Percentiles rank a stretch among this genome's conserved stretches.
phyloP scores from a whole-genome alignment of 306 rosid genomes.

The Lablab purpureus region DNA sequence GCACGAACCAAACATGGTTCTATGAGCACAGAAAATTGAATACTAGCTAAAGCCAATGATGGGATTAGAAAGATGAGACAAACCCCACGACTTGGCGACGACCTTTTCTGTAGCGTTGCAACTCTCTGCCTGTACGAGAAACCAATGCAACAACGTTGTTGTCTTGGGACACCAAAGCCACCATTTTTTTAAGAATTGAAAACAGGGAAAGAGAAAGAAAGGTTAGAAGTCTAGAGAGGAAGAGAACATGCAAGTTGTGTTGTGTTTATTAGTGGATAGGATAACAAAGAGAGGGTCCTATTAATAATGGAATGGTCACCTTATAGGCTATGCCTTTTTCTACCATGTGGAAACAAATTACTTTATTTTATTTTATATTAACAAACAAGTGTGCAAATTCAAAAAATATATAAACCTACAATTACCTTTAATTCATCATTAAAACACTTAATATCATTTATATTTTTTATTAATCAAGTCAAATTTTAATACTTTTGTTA shows the following conservation, averaged over 20 bases:
- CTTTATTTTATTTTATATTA: background rate
- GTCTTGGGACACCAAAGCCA: constrained; percentile 63
- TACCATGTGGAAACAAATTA: too few species aligned
- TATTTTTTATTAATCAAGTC: too few species aligned
- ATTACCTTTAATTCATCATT: background rate
- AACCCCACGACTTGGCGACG: constrained; percentile 96
- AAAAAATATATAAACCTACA: background rate
- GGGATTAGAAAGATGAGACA: background rate
- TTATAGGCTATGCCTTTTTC: constrained; percentile 12
- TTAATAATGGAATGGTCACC: constrained; percentile 25
- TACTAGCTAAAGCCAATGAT: background rate
- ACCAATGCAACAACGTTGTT: constrained; percentile 70
- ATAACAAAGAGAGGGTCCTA: background rate
- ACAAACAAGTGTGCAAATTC: background rate
- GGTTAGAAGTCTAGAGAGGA: background rate
- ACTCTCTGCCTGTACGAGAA: constrained; percentile 86
- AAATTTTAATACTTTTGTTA: too few species aligned
- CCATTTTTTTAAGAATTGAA: constrained; percentile 46
- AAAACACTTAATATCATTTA: too few species aligned
- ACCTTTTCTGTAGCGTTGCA: constrained; percentile 79
- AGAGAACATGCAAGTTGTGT: background rate
- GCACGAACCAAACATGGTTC: background rate
- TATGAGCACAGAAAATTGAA: background rate
- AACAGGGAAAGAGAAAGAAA: background rate
- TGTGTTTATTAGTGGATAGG: constrained; percentile 36